Base-by-base conservation (phyloP, 192 early-diverging fungal genomes). In the Linnemannia zychae region DNA sequence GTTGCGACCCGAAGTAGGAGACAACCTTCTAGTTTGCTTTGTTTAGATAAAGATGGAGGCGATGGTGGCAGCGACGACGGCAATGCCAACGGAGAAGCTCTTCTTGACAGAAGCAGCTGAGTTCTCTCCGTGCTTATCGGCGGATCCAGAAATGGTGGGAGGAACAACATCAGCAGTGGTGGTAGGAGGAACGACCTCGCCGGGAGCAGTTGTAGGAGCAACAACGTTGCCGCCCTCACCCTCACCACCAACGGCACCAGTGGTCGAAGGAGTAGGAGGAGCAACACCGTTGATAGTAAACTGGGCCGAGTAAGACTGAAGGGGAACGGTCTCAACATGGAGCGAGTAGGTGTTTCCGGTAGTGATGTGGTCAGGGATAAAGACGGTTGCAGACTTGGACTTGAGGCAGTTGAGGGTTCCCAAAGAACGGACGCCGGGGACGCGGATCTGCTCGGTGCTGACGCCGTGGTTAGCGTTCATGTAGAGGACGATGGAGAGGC, bases 31-130 rank as follows among this genome's bases (percentile, higher is more conserved):
- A 9, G n/a, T n/a, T n/a, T n/a, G n/a, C n/a, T 44, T 6, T 18
- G n/a, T 71, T 76, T 75, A 84, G 28, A 84, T 3, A 37, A 84
- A 50, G 52, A 84, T 28, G 57, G 73, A 67, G n/a, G 72, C 66
- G 28, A 75, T 31, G n/a, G 77, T 72, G 46, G 77, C 76, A 37
- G 72, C 72, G 33, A 84, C 67, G 34, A 78, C 68, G 36, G 53
- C 82, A 67, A 66, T 67, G 52, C 77, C 37, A 4, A 68, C 34
- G 13, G 77, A 73, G 44, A 84, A 53, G 48, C 57, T 60, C 73
- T 72, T 79, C 73, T 75, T 67, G n/a, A 66, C 13, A 24, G 74
- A 31, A 33, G 52, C 22, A 16, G 75, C 75, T 24, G 65, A 31
- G 48, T 48, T 48, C 20, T 57, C 36, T 2, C 24, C 36, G 31